Evolutionary conservation across 1,139 yeast species (phyloP).

Genomic region (Meyerozyma sp.): DNA sequence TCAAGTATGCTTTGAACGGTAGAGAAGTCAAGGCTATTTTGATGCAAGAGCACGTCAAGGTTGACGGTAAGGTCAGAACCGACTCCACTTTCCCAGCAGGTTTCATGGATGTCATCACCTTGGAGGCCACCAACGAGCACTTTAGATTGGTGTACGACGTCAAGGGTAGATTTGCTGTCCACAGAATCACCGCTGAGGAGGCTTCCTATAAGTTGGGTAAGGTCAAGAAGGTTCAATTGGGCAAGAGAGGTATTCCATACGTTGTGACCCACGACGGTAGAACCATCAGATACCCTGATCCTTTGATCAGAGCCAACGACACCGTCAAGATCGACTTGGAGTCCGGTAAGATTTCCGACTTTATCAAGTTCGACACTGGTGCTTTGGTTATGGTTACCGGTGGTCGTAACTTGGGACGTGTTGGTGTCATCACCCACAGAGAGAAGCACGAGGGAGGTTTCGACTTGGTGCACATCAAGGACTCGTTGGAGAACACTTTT

Average conservation of each 20-base stretch:
- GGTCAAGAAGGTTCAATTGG: slow-evolving; percentile 96
- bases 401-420: slow-evolving; percentile 99
- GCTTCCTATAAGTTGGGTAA: slow-evolving; percentile 96
- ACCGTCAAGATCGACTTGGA: slow-evolving; percentile 95
- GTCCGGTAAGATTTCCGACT: slow-evolving; percentile 89
- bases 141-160: slow-evolving; percentile 97
- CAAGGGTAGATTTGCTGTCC: slow-evolving; percentile 98
- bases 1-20: slow-evolving; percentile 98
- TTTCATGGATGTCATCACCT: slow-evolving; percentile 96
- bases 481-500: slow-evolving; percentile 93
- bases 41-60: slow-evolving; percentile 99
- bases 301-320: slow-evolving; percentile 92
- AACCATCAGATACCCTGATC: slow-evolving; percentile 99
- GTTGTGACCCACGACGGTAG: slow-evolving; percentile 99
- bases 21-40: slow-evolving; percentile 98
- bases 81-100: slow-evolving; percentile 99
- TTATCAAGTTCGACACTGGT: slow-evolving; percentile 93
- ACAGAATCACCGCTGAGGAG: slow-evolving; percentile 98
- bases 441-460: slow-evolving; percentile 99
- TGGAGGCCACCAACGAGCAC: slow-evolving; percentile 98
- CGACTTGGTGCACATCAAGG: slow-evolving; percentile 98
- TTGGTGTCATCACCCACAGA: slow-evolving; percentile 97
- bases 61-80: slow-evolving; percentile 99
- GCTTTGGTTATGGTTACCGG: slow-evolving; percentile 96
- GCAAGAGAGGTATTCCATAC: slow-evolving; percentile 97